Conservation (phyloP, 2,329 filamentous ascomycete genomes). For the Aspergillus persii region DNA sequence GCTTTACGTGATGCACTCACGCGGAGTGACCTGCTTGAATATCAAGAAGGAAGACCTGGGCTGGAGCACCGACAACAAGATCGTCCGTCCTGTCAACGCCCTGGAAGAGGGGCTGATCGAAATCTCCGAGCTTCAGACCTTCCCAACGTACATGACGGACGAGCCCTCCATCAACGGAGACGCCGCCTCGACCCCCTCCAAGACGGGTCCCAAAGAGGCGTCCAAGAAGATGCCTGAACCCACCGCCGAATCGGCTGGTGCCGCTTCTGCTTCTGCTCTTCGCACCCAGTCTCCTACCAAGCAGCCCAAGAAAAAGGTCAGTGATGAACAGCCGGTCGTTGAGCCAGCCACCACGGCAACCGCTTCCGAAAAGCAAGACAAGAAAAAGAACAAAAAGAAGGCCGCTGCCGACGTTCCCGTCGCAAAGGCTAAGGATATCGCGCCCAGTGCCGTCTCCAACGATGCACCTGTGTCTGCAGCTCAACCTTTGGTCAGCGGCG, state of each 20-base stretch:
- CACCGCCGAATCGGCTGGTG: constrained; percentile 21
- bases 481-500: not conserved
- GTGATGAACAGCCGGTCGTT: constrained; percentile 28
- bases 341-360: constrained; percentile 23
- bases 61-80: constrained; percentile 88
- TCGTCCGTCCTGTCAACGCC: constrained; percentile 74
- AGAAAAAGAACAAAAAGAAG: constrained; percentile 66
- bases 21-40: constrained; percentile 85
- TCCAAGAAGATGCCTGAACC: constrained; percentile 40
- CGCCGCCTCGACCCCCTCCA: constrained; percentile 31
- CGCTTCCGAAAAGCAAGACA: constrained; percentile 60
- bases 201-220: constrained; percentile 40
- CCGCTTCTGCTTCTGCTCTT: constrained; percentile 19
- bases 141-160: constrained; percentile 42
- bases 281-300: constrained; percentile 41
- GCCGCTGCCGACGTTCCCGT: constrained; percentile 34
- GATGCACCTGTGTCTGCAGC: constrained; percentile 4
- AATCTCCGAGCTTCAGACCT: constrained; percentile 64
- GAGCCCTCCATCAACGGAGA: constrained; percentile 49
- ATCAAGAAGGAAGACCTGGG: constrained; percentile 88
- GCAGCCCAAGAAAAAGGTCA: constrained; percentile 42
- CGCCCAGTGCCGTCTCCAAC: constrained; percentile 16
- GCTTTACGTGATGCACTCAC: constrained; percentile 95
- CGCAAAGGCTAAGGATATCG: constrained; percentile 45
- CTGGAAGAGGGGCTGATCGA: constrained; percentile 70